Percentiles rank a stretch among this genome's conserved stretches.
Evolutionary conservation across 1,284 basidiomycete species (phyloP).

Genomic region (Pseudozyma flocculosa): DNA sequence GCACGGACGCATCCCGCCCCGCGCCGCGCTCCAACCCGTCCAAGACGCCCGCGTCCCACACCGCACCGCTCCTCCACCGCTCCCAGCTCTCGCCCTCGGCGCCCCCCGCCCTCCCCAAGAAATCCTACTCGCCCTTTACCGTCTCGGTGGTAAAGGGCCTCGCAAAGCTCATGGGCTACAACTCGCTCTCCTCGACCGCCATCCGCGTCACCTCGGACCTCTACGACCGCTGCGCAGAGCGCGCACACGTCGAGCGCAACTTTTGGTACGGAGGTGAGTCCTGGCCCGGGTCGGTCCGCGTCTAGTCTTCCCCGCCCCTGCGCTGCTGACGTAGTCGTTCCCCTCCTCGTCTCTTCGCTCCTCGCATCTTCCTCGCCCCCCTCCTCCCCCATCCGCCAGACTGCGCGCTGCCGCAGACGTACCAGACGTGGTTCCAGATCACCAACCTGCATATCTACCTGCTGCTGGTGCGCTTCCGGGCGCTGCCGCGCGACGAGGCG

Average conservation of each 20-base stretch:
- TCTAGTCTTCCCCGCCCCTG: neutral
- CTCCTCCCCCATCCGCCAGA: slow-evolving; percentile 63
- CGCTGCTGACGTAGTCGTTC: neutral
- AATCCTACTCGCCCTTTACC: slow-evolving; percentile 38
- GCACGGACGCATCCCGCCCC: neutral
- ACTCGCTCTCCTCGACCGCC: slow-evolving; percentile 61
- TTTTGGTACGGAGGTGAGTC: slow-evolving; percentile 48
- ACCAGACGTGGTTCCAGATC: slow-evolving; percentile 96
- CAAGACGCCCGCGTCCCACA: slow-evolving; percentile 3
- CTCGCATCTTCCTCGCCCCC: neutral
- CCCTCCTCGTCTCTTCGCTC: neutral
- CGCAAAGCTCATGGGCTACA: slow-evolving; percentile 63
- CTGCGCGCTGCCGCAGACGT: slow-evolving; percentile 84
- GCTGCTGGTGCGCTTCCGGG: slow-evolving; percentile 81
- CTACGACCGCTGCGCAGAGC: slow-evolving; percentile 63
- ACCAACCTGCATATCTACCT: slow-evolving; percentile 92
- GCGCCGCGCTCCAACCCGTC: neutral
- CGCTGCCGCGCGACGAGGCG: slow-evolving; percentile 72
- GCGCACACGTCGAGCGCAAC: slow-evolving; percentile 55
- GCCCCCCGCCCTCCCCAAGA: slow-evolving; percentile 26
- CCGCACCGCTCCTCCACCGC: slow-evolving; percentile 15
- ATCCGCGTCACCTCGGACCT: slow-evolving; percentile 64
- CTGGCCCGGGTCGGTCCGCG: slow-evolving; percentile 1
- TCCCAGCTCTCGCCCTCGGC: slow-evolving; percentile 47
- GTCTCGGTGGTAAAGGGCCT: slow-evolving; percentile 55